Evolutionary conservation across 148 eudicot species (phyloP).

Genomic region (Vaccinium myrtillus): DNA sequence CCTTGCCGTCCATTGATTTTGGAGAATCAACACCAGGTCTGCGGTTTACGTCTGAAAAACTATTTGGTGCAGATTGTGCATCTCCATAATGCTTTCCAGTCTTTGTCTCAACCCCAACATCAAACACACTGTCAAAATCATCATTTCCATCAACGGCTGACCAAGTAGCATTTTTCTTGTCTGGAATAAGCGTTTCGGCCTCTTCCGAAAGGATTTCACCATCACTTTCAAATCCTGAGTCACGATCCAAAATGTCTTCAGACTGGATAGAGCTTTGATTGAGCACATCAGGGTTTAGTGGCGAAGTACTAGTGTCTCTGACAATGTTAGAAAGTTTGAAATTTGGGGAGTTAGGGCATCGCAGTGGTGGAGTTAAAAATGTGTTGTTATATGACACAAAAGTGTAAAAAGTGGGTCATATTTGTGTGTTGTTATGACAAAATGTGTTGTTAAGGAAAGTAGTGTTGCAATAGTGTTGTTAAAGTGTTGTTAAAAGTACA

Average conservation of each 20-base stretch:
- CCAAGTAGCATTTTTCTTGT: slow-evolving; percentile 22
- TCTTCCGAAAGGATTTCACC: slow-evolving; percentile 22
- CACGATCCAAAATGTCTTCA: slow-evolving; percentile 18
- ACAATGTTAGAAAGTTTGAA: slow-evolving; percentile 31
- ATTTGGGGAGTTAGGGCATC: no score
- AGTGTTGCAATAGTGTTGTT: no score
- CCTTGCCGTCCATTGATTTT: background rate
- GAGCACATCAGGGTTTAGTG: background rate
- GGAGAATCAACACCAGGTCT: slow-evolving; percentile 15
- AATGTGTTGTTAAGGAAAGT: no score
- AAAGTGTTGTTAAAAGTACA: no score
- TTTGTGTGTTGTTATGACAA: no score
- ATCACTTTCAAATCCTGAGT: slow-evolving; percentile 28
- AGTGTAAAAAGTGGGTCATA: no score
- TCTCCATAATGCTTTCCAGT: slow-evolving; percentile 7
- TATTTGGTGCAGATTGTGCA: slow-evolving; percentile 13
- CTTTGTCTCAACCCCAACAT: slow-evolving; percentile 12
- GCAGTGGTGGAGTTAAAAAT: no score
- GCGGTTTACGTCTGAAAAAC: slow-evolving; percentile 14
- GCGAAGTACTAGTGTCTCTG: background rate
- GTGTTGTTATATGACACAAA: no score
- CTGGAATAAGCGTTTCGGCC: slow-evolving; percentile 8
- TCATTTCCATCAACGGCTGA: slow-evolving; percentile 25
- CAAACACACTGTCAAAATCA: slow-evolving; percentile 25
- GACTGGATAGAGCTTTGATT: slow-evolving; percentile 4